phyloP scores from a whole-genome alignment of 2,329 filamentous ascomycete genomes.

The Dothistroma pini region DNA sequence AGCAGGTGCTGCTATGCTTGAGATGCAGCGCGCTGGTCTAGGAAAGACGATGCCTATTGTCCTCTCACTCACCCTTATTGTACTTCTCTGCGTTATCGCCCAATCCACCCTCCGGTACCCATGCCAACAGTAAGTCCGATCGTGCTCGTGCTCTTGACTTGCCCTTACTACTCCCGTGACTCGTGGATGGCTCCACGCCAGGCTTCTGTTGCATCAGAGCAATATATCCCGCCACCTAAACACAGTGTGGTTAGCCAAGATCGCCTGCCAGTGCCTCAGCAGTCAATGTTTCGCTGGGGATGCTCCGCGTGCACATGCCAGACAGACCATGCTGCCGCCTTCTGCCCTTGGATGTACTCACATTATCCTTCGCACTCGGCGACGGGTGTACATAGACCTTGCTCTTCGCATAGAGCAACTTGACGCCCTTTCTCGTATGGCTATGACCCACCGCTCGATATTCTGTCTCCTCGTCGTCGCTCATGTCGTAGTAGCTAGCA shows the following conservation, averaged over 20 bases:
- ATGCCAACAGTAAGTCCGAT: constrained; percentile 80
- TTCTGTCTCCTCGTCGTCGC: constrained; percentile 91
- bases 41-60: too few relatives aligned
- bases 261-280: too few relatives aligned
- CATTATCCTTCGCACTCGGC: constrained; percentile 91
- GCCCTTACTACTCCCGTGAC: constrained; percentile 22
- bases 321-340: too few relatives aligned
- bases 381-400: constrained; percentile 98
- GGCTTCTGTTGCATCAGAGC: constrained; percentile 88
- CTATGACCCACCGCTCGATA: constrained; percentile 91
- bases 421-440: constrained; percentile 66
- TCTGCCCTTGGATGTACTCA: constrained; percentile 37
- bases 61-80: constrained; percentile 56
- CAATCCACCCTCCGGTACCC: constrained; percentile 85
- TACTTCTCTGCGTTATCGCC: constrained; percentile 79
- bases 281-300: too few relatives aligned
- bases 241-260: too few relatives aligned
- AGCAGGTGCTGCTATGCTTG: too few relatives aligned
- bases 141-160: constrained; percentile 51
- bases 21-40: too few relatives aligned
- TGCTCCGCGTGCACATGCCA: too few relatives aligned
- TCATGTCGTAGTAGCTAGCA: constrained; percentile 90
- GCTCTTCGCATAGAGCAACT: constrained; percentile 93
- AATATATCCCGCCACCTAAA: constrained; percentile 69
- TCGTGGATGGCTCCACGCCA: constrained; percentile 27